phyloP scores from a whole-genome alignment of 2,329 filamentous ascomycete genomes.

The Graphiopsis chlorocephala region DNA sequence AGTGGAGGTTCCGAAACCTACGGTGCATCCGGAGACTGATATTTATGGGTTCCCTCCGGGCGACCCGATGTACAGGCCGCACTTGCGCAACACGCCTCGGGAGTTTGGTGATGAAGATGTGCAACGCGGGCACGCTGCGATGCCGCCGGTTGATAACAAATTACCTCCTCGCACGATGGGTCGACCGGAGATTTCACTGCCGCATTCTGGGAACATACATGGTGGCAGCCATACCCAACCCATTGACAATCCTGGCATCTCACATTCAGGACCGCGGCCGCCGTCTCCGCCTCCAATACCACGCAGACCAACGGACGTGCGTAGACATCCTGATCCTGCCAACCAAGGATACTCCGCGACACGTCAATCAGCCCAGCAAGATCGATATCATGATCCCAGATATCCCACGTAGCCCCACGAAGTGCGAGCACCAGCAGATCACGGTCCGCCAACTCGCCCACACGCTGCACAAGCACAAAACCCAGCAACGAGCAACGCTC shows the following conservation, averaged over 20 bases:
- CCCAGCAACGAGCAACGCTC: neutral
- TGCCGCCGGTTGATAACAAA: neutral
- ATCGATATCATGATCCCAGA: neutral
- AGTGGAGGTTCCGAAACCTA: neutral
- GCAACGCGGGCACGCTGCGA: neutral
- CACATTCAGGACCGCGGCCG: neutral
- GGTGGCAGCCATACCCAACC: neutral
- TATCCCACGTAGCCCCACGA: neutral
- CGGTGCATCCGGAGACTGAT: neutral
- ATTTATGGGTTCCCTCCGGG: neutral
- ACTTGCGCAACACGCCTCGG: neutral
- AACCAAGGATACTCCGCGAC: neutral
- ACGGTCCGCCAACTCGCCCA: neutral
- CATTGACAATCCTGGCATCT: neutral
- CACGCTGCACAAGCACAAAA: neutral
- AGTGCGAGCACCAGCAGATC: neutral
- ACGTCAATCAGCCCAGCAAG: neutral
- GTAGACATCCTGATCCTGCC: too few relatives aligned
- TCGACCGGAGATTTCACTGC: neutral
- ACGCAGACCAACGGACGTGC: neutral
- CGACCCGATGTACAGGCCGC: neutral
- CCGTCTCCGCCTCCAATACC: neutral
- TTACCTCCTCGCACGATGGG: neutral
- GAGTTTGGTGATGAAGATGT: neutral
- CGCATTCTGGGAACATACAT: neutral